phyloP scores from a whole-genome alignment of 2,329 filamentous ascomycete species.

The Aureobasidium subglaciale region DNA sequence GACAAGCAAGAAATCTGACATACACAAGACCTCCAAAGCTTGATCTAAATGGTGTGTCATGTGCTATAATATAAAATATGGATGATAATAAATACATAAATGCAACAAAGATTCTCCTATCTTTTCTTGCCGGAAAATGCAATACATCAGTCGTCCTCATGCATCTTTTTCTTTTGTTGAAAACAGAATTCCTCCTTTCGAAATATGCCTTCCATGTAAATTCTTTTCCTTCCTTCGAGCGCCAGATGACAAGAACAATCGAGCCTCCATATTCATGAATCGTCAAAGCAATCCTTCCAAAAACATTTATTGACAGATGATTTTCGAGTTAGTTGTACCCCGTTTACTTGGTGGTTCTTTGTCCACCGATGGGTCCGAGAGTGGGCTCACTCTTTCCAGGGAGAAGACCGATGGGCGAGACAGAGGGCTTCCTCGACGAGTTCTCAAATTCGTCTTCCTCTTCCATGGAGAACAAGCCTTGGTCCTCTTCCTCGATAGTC shows the following conservation, averaged over 20 bases:
- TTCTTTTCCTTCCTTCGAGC: neutral
- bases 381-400: conserved; percentile 15
- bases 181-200: neutral
- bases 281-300: conserved; percentile 4
- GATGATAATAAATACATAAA: conserved; percentile 9
- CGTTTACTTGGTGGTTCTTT: conserved; percentile 10
- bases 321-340: neutral
- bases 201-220: neutral
- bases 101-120: neutral
- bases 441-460: conserved; percentile 17
- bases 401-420: conserved; percentile 8
- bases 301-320: neutral
- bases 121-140: neutral
- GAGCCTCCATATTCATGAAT: conserved; percentile 7
- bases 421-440: conserved; percentile 5
- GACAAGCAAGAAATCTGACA: neutral
- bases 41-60: neutral
- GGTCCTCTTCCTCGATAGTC: conserved; percentile 26
- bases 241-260: neutral
- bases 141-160: neutral
- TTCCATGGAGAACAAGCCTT: conserved; percentile 29
- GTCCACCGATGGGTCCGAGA: conserved; percentile 15
- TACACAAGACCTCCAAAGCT: neutral
- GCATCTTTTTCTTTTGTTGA: conserved; percentile 3
- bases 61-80: neutral